These are phyloP conservation scores for Beauveria pseudobassiana DNA, from an alignment of 2,329 filamentous ascomycete genomes.

Conservation along the genomic window DNA sequence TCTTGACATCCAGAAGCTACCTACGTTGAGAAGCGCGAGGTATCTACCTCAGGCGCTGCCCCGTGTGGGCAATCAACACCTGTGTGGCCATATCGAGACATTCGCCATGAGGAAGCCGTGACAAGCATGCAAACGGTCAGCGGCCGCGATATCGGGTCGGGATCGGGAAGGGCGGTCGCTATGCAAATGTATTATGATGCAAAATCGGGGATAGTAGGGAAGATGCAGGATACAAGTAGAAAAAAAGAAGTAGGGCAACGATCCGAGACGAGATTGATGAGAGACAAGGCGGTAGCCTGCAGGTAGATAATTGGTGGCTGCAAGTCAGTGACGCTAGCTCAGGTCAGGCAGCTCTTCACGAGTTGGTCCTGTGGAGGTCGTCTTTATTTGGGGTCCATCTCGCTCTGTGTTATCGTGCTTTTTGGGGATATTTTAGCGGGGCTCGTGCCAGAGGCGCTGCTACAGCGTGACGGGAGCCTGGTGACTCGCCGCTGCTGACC, in stretches of 20 bases:
- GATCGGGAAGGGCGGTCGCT: background rate
- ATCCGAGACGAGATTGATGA: background rate
- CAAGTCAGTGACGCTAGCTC: conserved; percentile 9
- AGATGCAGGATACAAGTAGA: background rate
- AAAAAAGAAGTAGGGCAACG: background rate
- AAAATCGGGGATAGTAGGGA: background rate
- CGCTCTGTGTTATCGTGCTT: background rate
- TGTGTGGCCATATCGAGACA: conserved; percentile 74
- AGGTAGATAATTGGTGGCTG: conserved; percentile 3
- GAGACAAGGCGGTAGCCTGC: background rate
- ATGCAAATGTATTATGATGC: background rate
- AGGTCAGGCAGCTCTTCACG: conserved; percentile 7
- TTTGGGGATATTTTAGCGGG: background rate
- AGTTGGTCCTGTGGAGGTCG: background rate
- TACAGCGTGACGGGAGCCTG: conserved; percentile 26
- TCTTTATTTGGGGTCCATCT: background rate
- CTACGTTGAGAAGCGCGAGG: conserved; percentile 66
- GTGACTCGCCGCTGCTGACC: conserved; percentile 18
- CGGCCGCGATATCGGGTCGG: conserved; percentile 11
- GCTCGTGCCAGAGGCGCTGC: background rate
- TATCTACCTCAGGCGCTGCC: conserved; percentile 77
- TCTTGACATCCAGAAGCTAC: conserved; percentile 19
- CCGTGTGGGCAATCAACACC: conserved; percentile 88
- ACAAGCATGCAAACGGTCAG: conserved; percentile 17
- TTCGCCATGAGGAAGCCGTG: conserved; percentile 30